Evolutionary conservation across 2,329 filamentous ascomycete genomes (phyloP).

Genomic region (Aspergillus fructus): DNA sequence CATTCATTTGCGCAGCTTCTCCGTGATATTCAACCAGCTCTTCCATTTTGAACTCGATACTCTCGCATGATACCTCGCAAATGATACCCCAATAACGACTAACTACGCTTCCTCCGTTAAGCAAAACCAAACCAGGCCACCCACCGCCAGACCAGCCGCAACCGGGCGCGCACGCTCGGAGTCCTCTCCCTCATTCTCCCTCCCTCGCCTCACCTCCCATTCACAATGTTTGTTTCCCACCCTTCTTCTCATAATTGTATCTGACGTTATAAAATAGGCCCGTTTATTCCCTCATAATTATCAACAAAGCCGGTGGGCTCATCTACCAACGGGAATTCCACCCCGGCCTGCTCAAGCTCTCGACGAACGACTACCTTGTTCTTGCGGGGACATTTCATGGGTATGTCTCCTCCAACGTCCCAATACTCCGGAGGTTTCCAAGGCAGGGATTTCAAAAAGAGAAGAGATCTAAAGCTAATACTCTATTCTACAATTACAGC

Average conservation of each 20-base stretch:
- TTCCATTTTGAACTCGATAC: neutral
- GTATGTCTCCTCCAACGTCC: conserved; percentile 46
- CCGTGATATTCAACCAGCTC: neutral
- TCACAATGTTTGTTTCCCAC: neutral
- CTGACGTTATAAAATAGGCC: conserved; percentile 62
- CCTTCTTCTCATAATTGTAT: neutral
- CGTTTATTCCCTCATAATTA: conserved; percentile 91
- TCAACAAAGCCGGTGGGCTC: conserved; percentile 96
- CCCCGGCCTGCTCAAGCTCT: conserved; percentile 80
- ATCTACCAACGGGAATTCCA: conserved; percentile 96
- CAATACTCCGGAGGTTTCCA: neutral
- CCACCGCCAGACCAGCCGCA: neutral
- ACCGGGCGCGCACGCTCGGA: neutral
- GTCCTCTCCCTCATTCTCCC: neutral
- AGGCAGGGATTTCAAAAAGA: neutral
- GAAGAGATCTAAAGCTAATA: neutral
- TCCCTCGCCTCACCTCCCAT: neutral
- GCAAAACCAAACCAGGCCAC: neutral
- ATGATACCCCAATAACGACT: neutral
- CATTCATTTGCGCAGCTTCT: conserved; percentile 5
- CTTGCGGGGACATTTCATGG: conserved; percentile 97
- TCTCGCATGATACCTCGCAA: neutral
- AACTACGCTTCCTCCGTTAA: neutral
- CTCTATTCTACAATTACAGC: conserved; percentile 29
- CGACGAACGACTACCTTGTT: conserved; percentile 94